These are phyloP conservation scores for Conticribra weissflogii DNA, from an alignment of 108 stramenopile species.

Conservation along the genomic window DNA sequence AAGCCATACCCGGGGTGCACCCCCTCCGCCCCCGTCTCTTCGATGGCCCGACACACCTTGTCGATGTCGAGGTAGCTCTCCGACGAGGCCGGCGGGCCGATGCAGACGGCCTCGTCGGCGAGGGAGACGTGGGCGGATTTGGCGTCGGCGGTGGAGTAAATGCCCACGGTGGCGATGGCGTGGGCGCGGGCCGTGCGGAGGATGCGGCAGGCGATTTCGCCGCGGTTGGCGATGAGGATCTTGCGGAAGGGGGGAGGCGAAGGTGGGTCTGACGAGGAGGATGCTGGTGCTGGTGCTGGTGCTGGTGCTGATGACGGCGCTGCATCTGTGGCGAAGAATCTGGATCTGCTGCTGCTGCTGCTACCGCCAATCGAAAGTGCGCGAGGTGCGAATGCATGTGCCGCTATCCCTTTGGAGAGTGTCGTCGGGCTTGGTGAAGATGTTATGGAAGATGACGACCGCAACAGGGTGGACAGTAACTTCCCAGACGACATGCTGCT, in stretches of 20 bases:
- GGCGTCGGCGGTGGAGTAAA: constrained; percentile 89
- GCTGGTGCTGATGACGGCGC: constrained; percentile 1
- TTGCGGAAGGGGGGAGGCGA: constrained; percentile 61
- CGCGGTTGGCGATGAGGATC: constrained; percentile 93
- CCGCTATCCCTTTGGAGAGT: no score
- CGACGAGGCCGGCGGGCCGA: constrained; percentile 81
- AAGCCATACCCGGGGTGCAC: constrained; percentile 96
- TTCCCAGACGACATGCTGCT: no score
- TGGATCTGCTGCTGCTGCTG: neutral
- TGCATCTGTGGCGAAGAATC: constrained; percentile 7
- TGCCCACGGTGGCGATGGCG: constrained; percentile 89
- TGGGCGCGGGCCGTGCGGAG: constrained; percentile 81
- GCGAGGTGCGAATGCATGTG: no score
- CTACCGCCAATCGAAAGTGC: no score
- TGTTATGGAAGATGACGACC: no score
- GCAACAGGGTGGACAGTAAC: no score
- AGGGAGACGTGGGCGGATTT: constrained; percentile 60
- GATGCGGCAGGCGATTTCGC: constrained; percentile 94
- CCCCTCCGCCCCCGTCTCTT: constrained; percentile 77
- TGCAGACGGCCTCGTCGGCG: constrained; percentile 84
- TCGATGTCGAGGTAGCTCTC: constrained; percentile 81
- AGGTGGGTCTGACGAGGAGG: neutral
- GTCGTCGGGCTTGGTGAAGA: no score
- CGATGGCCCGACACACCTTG: constrained; percentile 77
- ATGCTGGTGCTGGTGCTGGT: constrained; percentile 4